These are phyloP conservation scores for Trypanosoma rangeli DNA, from an alignment of 208 protist genomes.

Conservation along the genomic window DNA sequence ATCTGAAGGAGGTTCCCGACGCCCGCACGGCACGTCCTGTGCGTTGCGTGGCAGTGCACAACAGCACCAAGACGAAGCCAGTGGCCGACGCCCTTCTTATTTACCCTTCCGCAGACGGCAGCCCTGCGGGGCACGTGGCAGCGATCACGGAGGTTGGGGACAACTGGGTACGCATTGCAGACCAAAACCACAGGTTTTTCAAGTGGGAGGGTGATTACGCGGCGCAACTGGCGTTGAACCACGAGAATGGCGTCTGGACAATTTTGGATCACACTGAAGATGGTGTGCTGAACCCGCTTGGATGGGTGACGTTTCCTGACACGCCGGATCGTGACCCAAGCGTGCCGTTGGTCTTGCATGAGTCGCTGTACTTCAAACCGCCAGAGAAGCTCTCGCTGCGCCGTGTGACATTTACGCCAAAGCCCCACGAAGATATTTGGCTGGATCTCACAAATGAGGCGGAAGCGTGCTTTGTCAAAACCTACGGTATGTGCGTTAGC, in stretches of 20 bases:
- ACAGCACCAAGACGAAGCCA: slow-evolving; percentile 60
- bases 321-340: slow-evolving; percentile 56
- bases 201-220: slow-evolving; percentile 70
- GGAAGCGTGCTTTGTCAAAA: slow-evolving; percentile 71
- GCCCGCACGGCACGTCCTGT: slow-evolving; percentile 56
- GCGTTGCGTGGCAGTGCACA: slow-evolving; percentile 47
- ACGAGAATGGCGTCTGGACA: slow-evolving; percentile 58
- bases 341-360: slow-evolving; percentile 49
- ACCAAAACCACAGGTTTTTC: slow-evolving; percentile 88
- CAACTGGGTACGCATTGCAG: slow-evolving; percentile 77
- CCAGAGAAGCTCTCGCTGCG: slow-evolving; percentile 50
- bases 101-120: slow-evolving; percentile 55
- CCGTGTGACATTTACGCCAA: slow-evolving; percentile 60
- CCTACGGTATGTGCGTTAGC: slow-evolving; percentile 80
- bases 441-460: slow-evolving; percentile 75
- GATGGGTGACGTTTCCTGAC: slow-evolving; percentile 85
- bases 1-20: slow-evolving; percentile 61
- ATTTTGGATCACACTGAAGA: slow-evolving; percentile 69
- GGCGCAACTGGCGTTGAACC: slow-evolving; percentile 53
- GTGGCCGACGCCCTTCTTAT: slow-evolving; percentile 78
- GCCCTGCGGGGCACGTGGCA: slow-evolving; percentile 71
- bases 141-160: slow-evolving; percentile 87
- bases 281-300: slow-evolving; percentile 52
- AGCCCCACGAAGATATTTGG: slow-evolving; percentile 54
- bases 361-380: slow-evolving; percentile 51